Evolutionary conservation across 805 yeast genomes (phyloP).

Genomic region (Candida maris): DNA sequence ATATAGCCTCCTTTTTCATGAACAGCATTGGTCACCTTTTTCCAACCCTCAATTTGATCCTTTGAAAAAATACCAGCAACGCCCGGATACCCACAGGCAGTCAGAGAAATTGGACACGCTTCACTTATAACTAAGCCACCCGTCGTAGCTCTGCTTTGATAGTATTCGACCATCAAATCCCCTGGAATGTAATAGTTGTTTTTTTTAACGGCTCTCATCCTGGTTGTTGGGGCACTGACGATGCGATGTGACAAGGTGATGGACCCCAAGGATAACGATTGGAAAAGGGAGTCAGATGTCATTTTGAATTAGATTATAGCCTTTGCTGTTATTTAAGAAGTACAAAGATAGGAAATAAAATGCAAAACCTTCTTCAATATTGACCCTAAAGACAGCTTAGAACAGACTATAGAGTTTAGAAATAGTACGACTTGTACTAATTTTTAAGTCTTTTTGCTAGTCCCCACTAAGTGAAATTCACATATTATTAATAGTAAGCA

Average conservation of each 20-base stretch:
- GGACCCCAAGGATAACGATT: too few relatives aligned
- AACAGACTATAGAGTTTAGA: too few relatives aligned
- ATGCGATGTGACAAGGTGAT: conserved; percentile 36
- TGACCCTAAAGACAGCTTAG: too few relatives aligned
- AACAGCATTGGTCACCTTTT: conserved; percentile 40
- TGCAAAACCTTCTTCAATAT: too few relatives aligned
- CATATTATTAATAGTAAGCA: too few relatives aligned
- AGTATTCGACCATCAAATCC: conserved; percentile 46
- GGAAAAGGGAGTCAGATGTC: too few relatives aligned
- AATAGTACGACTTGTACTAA: too few relatives aligned
- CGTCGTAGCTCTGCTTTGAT: conserved; percentile 49
- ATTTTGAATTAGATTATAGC: too few relatives aligned
- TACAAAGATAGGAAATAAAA: too few relatives aligned
- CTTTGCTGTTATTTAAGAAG: too few relatives aligned
- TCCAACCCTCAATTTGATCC: conserved; percentile 46
- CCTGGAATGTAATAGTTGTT: conserved; percentile 33
- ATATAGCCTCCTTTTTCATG: conserved; percentile 46
- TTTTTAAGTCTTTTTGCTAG: too few relatives aligned
- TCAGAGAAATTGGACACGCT: conserved; percentile 44
- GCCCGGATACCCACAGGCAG: conserved; percentile 38
- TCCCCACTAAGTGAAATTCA: too few relatives aligned
- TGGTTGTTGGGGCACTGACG: conserved; percentile 48
- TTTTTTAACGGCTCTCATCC: conserved; percentile 35
- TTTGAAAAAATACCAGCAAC: conserved; percentile 49
- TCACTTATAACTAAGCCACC: conserved; percentile 63